phyloP scores from a whole-genome alignment of 176 grass and related monocot species.

The Paspalum notatum region DNA sequence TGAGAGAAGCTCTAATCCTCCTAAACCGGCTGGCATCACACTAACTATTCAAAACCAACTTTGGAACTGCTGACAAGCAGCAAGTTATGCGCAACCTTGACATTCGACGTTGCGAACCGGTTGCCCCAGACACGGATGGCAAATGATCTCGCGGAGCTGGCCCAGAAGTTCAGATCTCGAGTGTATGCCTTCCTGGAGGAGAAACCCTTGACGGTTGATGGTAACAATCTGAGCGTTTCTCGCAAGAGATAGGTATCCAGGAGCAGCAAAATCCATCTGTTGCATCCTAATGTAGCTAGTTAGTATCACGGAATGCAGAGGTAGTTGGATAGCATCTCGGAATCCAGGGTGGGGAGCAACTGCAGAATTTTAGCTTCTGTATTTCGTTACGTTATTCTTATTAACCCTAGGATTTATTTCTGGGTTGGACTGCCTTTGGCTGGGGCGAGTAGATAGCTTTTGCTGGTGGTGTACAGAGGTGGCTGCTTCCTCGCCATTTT shows the following conservation, averaged over 20 bases:
- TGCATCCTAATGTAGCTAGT: constrained; percentile 1
- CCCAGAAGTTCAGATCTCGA: constrained; percentile 59
- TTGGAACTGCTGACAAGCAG: constrained; percentile 64
- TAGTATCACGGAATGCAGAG: background rate
- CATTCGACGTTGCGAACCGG: constrained; percentile 65
- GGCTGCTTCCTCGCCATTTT: constrained; percentile 51
- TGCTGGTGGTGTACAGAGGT: constrained; percentile 43
- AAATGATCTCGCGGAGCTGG: constrained; percentile 65
- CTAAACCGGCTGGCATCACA: constrained; percentile 85
- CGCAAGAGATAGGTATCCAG: constrained; percentile 38
- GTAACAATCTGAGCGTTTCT: constrained; percentile 21
- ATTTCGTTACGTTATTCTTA: background rate
- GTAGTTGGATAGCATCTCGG: background rate
- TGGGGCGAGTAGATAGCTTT: constrained; percentile 47
- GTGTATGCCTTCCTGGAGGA: constrained; percentile 69
- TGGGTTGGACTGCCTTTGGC: constrained; percentile 21
- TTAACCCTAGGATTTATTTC: constrained; percentile 27
- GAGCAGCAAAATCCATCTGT: constrained; percentile 25
- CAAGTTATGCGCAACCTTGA: constrained; percentile 61
- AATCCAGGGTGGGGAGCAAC: background rate
- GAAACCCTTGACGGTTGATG: constrained; percentile 32
- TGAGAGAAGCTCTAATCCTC: constrained; percentile 86
- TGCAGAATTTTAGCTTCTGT: background rate
- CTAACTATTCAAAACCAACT: constrained; percentile 72
- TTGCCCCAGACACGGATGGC: constrained; percentile 58